These are phyloP conservation scores for Candida tunisiensis DNA, from an alignment of 1,139 yeast genomes.

Conservation along the genomic window DNA sequence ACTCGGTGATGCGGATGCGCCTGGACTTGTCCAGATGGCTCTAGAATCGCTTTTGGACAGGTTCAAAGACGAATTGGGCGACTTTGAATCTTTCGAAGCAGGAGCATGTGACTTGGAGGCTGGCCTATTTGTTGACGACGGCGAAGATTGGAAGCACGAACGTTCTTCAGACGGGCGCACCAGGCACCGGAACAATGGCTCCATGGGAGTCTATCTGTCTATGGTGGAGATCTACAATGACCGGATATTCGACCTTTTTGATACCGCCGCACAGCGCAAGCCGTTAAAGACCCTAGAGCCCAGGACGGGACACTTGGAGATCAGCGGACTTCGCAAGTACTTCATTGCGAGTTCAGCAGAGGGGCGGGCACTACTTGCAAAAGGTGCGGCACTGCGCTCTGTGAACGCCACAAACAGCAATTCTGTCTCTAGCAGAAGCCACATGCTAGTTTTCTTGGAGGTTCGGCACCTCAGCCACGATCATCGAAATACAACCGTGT, in stretches of 20 bases:
- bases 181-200: neutral
- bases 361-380: slow-evolving; percentile 13
- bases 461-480: slow-evolving; percentile 10
- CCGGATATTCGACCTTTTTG: slow-evolving; percentile 14
- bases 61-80: slow-evolving; percentile 24
- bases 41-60: slow-evolving; percentile 27
- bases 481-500: slow-evolving; percentile 6
- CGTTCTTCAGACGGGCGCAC: neutral
- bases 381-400: slow-evolving; percentile 13
- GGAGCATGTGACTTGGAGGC: slow-evolving; percentile 19
- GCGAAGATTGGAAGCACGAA: slow-evolving; percentile 4
- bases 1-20: slow-evolving; percentile 12
- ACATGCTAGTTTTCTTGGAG: slow-evolving; percentile 23
- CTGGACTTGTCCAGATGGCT: slow-evolving; percentile 18
- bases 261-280: slow-evolving; percentile 6
- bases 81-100: slow-evolving; percentile 19
- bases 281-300: slow-evolving; percentile 10
- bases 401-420: slow-evolving; percentile 20
- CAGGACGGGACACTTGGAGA: slow-evolving; percentile 8
- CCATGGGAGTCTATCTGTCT: slow-evolving; percentile 15
- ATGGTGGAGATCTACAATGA: slow-evolving; percentile 22
- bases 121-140: slow-evolving; percentile 15
- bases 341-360: slow-evolving; percentile 13
- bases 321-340: slow-evolving; percentile 12
- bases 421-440: slow-evolving; percentile 21